A percentile compares a stretch with the other conserved stretches of the same genome.
These are phyloP conservation scores for Jatropha podagrica DNA, from an alignment of 441 rosid species.

Conservation along the genomic window DNA sequence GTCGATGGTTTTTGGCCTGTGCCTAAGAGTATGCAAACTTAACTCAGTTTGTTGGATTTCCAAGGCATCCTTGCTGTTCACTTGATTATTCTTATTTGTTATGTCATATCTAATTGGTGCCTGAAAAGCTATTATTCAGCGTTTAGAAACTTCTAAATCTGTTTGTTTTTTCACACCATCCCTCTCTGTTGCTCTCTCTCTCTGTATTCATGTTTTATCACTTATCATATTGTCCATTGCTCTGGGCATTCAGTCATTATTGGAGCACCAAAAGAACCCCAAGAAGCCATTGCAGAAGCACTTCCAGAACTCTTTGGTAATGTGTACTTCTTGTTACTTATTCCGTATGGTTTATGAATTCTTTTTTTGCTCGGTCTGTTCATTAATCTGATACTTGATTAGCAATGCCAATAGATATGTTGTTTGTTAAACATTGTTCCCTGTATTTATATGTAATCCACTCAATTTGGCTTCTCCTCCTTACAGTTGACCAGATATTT, in stretches of 20 bases:
- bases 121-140: background rate
- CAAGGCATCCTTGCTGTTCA: slow-evolving; percentile 16
- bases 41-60: slow-evolving; percentile 20
- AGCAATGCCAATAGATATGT: background rate
- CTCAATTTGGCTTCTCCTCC: slow-evolving; percentile 22
- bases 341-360: slow-evolving; percentile 1
- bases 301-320: slow-evolving; percentile 85
- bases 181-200: background rate
- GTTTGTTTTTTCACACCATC: background rate
- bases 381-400: slow-evolving; percentile 2
- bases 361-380: background rate
- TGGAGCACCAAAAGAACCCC: slow-evolving; percentile 90
- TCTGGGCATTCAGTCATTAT: slow-evolving; percentile 52
- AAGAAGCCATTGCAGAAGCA: slow-evolving; percentile 86
- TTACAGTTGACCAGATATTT: slow-evolving; percentile 79
- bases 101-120: background rate
- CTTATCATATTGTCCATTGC: slow-evolving; percentile 8
- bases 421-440: background rate
- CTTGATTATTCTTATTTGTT: slow-evolving; percentile 11
- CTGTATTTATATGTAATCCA: slow-evolving; percentile 12
- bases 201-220: background rate
- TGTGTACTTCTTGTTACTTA: background rate
- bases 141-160: background rate
- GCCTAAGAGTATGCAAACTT: slow-evolving; percentile 69
- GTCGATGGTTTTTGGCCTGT: slow-evolving; percentile 87